phyloP scores from a whole-genome alignment of 306 rosid genomes.

The Corylus americana region DNA sequence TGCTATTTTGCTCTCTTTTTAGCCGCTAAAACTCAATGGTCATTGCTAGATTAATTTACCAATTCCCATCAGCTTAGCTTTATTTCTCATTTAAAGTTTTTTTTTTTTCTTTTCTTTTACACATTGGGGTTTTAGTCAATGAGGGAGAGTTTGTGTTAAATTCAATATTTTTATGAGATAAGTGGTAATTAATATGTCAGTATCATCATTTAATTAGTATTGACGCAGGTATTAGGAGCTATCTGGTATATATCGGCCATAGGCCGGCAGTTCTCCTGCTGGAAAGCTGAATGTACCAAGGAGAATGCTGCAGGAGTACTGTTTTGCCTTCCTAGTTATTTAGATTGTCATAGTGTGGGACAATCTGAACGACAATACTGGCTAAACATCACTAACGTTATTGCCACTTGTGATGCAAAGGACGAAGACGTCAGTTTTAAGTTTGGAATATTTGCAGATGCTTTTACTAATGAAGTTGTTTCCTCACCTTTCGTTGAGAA shows the following conservation, averaged over 20 bases:
- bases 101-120: too few species aligned
- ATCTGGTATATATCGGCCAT: slow-evolving; percentile 75
- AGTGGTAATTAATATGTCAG: too few species aligned
- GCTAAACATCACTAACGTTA: slow-evolving; percentile 59
- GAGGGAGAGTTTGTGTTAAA: too few species aligned
- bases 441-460: slow-evolving; percentile 84
- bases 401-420: slow-evolving; percentile 50
- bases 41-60: too few species aligned
- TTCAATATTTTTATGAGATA: too few species aligned
- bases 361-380: slow-evolving; percentile 55
- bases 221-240: slow-evolving; percentile 68
- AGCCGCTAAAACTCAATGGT: not conserved
- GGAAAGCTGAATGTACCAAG: slow-evolving; percentile 51
- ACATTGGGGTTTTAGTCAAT: too few species aligned
- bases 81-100: too few species aligned
- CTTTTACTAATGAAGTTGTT: slow-evolving; percentile 65
- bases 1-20: not conserved
- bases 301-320: slow-evolving; percentile 45
- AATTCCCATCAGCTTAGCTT: too few species aligned
- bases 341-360: slow-evolving; percentile 54
- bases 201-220: not conserved
- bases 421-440: slow-evolving; percentile 41
- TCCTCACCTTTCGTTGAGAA: slow-evolving; percentile 52
- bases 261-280: slow-evolving; percentile 77
- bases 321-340: slow-evolving; percentile 55